Evolutionary conservation across 179 eudicot genomes (phyloP).

Genomic region (Beta lomatogona): DNA sequence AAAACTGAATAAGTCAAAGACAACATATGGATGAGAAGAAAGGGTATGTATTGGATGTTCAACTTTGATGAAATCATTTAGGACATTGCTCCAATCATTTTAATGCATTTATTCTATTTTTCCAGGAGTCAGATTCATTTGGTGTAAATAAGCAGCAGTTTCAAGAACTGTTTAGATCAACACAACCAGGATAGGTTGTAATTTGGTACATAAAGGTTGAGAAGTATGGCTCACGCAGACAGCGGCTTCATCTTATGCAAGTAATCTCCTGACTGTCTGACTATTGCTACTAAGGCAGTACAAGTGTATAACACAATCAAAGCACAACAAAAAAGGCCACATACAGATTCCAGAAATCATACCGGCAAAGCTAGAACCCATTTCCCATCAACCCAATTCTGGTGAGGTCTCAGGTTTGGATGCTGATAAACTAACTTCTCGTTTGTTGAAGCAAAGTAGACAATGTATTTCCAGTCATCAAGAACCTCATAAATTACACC

Average conservation of each 20-base stretch:
- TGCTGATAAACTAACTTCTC: constrained; percentile 46
- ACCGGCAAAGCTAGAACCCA: constrained; percentile 53
- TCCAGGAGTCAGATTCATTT: not conserved
- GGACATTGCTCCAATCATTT: not conserved
- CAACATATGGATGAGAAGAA: too few species aligned
- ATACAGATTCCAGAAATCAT: constrained; percentile 16
- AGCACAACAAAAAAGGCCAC: not conserved
- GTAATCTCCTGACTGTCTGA: not conserved
- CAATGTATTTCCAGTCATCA: constrained; percentile 38
- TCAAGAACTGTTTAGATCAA: not conserved
- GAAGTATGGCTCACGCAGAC: constrained; percentile 8
- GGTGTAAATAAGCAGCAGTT: not conserved
- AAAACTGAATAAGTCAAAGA: not conserved
- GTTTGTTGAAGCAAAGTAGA: constrained; percentile 39
- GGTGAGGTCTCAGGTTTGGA: constrained; percentile 57
- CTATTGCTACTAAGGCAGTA: constrained; percentile 1
- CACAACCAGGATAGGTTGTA: not conserved
- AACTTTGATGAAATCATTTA: not conserved
- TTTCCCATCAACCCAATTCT: constrained; percentile 47
- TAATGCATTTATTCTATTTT: not conserved
- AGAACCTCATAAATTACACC: constrained; percentile 44
- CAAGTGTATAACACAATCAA: not conserved
- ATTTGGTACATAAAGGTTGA: not conserved
- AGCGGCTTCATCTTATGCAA: not conserved
- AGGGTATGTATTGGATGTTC: not conserved